These are phyloP conservation scores for Aureobasidium sp. DNA, from an alignment of 2,329 filamentous ascomycete species.

Conservation along the genomic window DNA sequence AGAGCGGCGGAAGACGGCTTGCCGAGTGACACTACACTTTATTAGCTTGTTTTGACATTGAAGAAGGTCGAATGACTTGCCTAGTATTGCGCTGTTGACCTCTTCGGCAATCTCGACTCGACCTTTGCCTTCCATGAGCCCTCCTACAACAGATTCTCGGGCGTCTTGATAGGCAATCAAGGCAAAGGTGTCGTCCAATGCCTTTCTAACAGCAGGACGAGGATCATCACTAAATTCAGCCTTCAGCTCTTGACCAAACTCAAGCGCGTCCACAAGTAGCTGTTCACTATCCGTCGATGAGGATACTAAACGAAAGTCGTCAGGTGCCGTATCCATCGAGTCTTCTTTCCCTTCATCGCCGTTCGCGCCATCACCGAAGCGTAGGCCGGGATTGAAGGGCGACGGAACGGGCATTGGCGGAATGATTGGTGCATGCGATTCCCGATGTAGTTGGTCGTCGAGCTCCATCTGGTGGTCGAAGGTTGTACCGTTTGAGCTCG, in stretches of 20 bases:
- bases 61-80: constrained; percentile 45
- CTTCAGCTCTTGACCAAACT: constrained; percentile 71
- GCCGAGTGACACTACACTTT: constrained; percentile 65
- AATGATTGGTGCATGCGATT: constrained; percentile 16
- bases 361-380: constrained; percentile 5
- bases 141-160: constrained; percentile 64
- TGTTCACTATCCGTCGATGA: constrained; percentile 30
- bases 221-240: constrained; percentile 68
- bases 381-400: neutral
- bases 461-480: constrained; percentile 51
- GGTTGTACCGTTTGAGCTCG: constrained; percentile 19
- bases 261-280: constrained; percentile 61
- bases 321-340: constrained; percentile 29
- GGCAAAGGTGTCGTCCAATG: constrained; percentile 77
- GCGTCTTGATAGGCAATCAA: constrained; percentile 82
- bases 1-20: constrained; percentile 81
- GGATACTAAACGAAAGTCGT: neutral
- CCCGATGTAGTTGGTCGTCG: constrained; percentile 41
- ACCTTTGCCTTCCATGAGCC: constrained; percentile 67
- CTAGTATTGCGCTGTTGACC: constrained; percentile 83
- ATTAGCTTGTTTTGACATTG: constrained; percentile 22
- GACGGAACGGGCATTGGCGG: constrained; percentile 9
- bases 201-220: constrained; percentile 60
- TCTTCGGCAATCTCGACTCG: constrained; percentile 80
- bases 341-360: constrained; percentile 16